Percentiles rank a stretch among this genome's conserved stretches.
phyloP scores from a whole-genome alignment of 2,329 filamentous ascomycete species.

The Cercospora brassicicola region DNA sequence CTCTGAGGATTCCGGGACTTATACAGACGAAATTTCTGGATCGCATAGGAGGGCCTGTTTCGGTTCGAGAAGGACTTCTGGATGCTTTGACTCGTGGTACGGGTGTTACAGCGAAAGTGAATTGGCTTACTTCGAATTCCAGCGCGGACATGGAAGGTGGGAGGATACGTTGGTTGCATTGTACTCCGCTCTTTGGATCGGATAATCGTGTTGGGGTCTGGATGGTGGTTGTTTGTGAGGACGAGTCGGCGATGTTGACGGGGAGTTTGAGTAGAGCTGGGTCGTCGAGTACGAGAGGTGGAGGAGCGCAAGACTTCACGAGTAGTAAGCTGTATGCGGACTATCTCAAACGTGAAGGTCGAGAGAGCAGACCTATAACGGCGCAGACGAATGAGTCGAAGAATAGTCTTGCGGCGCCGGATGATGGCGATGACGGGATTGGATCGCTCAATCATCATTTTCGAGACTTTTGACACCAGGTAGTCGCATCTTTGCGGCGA shows the following conservation, averaged over 20 bases:
- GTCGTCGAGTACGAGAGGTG: background rate
- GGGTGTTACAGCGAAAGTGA: conserved; percentile 48
- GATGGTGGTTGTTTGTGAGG: conserved; percentile 51
- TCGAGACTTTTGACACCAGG: conserved; percentile 31
- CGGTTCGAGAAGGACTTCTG: conserved; percentile 42
- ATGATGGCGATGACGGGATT: conserved; percentile 26
- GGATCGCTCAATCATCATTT: conserved; percentile 32
- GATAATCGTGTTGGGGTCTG: conserved; percentile 49
- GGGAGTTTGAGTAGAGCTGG: conserved; percentile 27
- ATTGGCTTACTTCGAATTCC: conserved; percentile 39
- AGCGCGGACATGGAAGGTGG: conserved; percentile 19
- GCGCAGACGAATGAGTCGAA: background rate
- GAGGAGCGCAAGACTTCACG: conserved; percentile 25
- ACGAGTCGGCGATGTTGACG: conserved; percentile 32
- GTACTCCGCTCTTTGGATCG: conserved; percentile 46
- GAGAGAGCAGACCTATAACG: conserved; percentile 19
- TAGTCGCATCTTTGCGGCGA: background rate
- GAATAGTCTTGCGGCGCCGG: background rate
- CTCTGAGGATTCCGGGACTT: conserved; percentile 66
- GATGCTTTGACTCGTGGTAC: conserved; percentile 43
- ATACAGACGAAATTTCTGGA: conserved; percentile 51
- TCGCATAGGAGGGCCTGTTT: conserved; percentile 44
- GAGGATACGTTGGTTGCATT: conserved; percentile 47
- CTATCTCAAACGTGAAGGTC: conserved; percentile 38
- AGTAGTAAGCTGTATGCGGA: conserved; percentile 41